These are phyloP conservation scores for Euphorbia schlechtendalii DNA, from an alignment of 441 rosid genomes.

Conservation along the genomic window DNA sequence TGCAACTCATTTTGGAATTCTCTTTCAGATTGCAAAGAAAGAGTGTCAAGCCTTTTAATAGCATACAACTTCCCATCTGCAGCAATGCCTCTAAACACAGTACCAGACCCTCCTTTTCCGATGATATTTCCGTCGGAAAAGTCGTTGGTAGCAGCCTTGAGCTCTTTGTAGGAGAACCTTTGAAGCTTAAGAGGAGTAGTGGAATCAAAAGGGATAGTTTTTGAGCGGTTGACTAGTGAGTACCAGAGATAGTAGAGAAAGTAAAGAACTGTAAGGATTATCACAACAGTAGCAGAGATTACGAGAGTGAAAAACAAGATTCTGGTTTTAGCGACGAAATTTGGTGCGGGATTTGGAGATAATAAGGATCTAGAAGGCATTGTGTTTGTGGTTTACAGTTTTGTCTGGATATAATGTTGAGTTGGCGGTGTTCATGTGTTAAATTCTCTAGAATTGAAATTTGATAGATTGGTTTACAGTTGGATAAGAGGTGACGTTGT, in stretches of 20 bases:
- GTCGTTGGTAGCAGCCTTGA: slow-evolving; percentile 66
- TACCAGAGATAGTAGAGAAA: slow-evolving; percentile 74
- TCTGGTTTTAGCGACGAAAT: slow-evolving; percentile 41
- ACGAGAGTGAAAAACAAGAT: slow-evolving; percentile 59
- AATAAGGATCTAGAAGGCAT: slow-evolving; percentile 81
- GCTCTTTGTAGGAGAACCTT: slow-evolving; percentile 65
- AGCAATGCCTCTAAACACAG: slow-evolving; percentile 73
- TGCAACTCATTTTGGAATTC: slow-evolving; percentile 96
- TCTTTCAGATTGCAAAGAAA: slow-evolving; percentile 63
- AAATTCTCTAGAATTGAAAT: no score
- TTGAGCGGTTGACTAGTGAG: slow-evolving; percentile 54
- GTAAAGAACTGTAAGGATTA: slow-evolving; percentile 59
- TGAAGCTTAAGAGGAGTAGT: slow-evolving; percentile 62
- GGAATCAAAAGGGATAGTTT: slow-evolving; percentile 75
- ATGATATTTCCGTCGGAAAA: slow-evolving; percentile 61
- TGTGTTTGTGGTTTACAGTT: neutral
- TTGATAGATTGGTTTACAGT: slow-evolving; percentile 40
- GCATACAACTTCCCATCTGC: slow-evolving; percentile 76
- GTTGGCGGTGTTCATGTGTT: no score
- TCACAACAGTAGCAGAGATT: slow-evolving; percentile 56
- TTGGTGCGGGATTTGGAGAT: slow-evolving; percentile 36
- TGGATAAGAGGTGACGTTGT: slow-evolving; percentile 30
- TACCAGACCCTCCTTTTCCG: slow-evolving; percentile 96
- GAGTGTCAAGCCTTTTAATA: slow-evolving; percentile 62
- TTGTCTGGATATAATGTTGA: no score